Conservation (phyloP, 768 basidiomycete genomes). For the Calvatia gigantea region DNA sequence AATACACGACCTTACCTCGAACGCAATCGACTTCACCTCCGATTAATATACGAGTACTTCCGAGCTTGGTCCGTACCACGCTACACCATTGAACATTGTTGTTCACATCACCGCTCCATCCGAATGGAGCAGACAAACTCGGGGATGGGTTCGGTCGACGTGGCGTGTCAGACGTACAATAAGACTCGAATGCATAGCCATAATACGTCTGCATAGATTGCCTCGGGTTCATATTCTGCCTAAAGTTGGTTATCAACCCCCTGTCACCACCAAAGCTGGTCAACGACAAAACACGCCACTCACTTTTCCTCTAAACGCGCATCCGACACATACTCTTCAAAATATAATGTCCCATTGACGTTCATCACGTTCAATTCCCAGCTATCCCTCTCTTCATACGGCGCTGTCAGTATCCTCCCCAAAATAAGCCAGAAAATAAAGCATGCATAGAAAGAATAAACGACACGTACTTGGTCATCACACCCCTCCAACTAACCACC, state of each 20-base stretch:
- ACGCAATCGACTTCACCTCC: conserved; percentile 94
- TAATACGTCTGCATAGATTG: conserved; percentile 71
- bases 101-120: conserved; percentile 80
- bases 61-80: conserved; percentile 83
- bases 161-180: conserved; percentile 60
- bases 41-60: conserved; percentile 64
- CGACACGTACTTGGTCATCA: conserved; percentile 68
- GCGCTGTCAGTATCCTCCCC: conserved; percentile 69
- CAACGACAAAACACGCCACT: conserved; percentile 18
- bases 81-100: conserved; percentile 91
- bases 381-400: conserved; percentile 76
- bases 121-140: conserved; percentile 31
- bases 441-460: neutral
- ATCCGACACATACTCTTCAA: conserved; percentile 70
- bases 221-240: conserved; percentile 62
- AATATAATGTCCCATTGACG: conserved; percentile 63
- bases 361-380: conserved; percentile 86
- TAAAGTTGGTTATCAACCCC: conserved; percentile 23
- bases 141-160: conserved; percentile 19
- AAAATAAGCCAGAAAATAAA: conserved; percentile 12
- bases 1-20: conserved; percentile 43
- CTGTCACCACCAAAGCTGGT: neutral
- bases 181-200: conserved; percentile 89
- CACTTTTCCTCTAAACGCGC: conserved; percentile 63
- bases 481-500: conserved; percentile 74